Base-by-base conservation (phyloP, 805 yeast genomes). In the Yarrowia sp. region DNA sequence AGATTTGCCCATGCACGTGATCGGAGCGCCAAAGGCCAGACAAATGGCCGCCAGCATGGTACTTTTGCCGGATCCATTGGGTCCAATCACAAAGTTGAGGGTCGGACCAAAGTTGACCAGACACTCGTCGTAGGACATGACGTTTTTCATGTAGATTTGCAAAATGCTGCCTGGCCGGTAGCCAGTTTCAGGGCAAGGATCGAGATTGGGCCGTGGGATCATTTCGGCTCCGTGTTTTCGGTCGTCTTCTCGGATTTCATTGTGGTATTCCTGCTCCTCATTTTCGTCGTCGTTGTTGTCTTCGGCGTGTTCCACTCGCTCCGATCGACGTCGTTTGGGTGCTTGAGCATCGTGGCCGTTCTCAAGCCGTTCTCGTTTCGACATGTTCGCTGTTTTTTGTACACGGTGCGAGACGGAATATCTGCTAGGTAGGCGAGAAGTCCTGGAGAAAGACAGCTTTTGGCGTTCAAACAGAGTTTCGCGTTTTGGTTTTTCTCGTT, bases 61-160 rank as follows among this genome's bases (percentile, higher is more conserved):
- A 46, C 95, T 88, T 75, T 95, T 95, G 8, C 99, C 99, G 0
- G 97, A 86, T 43, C 99, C 99, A 76, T 95, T 95, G 12, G 98
- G 98, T 0, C 98, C 99, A 67, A 95, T 89, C 69, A 95, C 90
- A 88, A 95, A 86, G 75, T 95, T 95, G 75, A 95, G 82, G 1
- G 88, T 82, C 0, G 98, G 97, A 0, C 94, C 89, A 69, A 94
- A 83, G 48, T 83, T 82, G 77, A 91, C 92, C 75, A 86, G 89
- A 0, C 87, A 87, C 64, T 83, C 78, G 2, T 84, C 72, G 75
- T 87, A 88, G 0, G 91, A 87, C 75, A 89, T 87, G 80, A 89
- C 89, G 75, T 89, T 87, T 67, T 75, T 76, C 68, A 89, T 81
- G 65, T 79, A 82, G 38, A 89, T 86, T 15, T 85, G 78, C 3